Evolutionary conservation across 345 rosid species (phyloP), one percentile per base, ranked within the genome.

Genomic region (Lepidium africanum): DNA sequence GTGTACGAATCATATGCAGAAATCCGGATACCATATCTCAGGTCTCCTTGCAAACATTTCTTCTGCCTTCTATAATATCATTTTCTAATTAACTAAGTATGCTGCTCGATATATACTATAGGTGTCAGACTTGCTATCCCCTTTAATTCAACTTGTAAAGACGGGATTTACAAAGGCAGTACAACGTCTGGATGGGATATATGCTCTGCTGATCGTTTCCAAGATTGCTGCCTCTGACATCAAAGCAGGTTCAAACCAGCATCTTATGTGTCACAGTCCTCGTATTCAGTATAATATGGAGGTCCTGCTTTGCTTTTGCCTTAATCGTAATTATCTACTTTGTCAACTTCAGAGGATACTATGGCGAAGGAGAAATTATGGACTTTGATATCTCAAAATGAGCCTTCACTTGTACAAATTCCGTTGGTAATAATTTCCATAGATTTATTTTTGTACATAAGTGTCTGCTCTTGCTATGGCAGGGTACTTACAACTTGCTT

Each of bases 111-210:
- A 14, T 74, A 59, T 63, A 45, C 41, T 58, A 61, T 86, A 94
- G 99, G 75, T 91, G 72, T 88, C 95, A 65, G 77, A 85, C 23
- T 72, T 94, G 81, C 78, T 93, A 77, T 87, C 86, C 65, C 86
- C 96, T 73, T 92, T 94, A 19, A 27, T 91, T 80, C 99, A 94
- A 79, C 88, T 94, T 72, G 88, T 85, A 39, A 91, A 88, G 85
- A 87, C 92, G 63, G 95, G 99, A 69, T 94, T 84, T 69, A 87
- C 96, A 21, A 94, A 91, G 80, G 79, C 86, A 13, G 95, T 78
- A 38, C 99, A 94, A 74, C 94, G 99, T 50, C 77, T 94, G 75
- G 99, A 94, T 81, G 99, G 97, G 52, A 64, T 91, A 41, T 94
- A 91, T 85, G 96, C 99, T 38, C 81, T 94, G 75, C 82, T 80